Percentiles rank a stretch among this genome's conserved stretches.
phyloP scores from a whole-genome alignment of 148 eudicot genomes.

The Linanthus parryae region DNA sequence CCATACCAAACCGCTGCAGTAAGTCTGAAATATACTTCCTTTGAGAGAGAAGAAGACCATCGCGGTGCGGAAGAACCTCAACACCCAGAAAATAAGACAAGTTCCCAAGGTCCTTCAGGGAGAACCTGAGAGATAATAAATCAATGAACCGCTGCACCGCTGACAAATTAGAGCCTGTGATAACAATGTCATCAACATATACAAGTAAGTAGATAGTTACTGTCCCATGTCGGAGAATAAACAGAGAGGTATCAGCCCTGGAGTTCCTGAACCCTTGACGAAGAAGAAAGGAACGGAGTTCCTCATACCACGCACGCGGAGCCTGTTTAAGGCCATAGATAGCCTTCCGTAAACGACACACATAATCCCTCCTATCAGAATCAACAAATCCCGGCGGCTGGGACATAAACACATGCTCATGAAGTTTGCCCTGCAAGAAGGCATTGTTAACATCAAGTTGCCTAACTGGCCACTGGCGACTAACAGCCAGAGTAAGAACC shows the following conservation, averaged over 20 bases:
- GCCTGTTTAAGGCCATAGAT: background rate
- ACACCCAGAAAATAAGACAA: background rate
- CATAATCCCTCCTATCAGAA: background rate
- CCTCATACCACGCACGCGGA: background rate
- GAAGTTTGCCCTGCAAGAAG: background rate
- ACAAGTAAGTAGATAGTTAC: background rate
- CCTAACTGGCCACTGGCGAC: background rate
- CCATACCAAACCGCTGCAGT: background rate
- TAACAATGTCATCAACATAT: background rate
- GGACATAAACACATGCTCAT: background rate
- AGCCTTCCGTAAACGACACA: background rate
- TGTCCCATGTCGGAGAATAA: background rate
- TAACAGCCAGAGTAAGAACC: background rate
- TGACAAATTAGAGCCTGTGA: background rate
- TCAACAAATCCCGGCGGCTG: background rate
- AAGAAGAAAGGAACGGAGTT: background rate
- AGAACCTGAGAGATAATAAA: background rate
- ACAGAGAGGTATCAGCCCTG: background rate
- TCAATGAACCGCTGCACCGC: background rate
- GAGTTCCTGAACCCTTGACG: background rate
- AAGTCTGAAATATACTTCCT: background rate
- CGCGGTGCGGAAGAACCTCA: background rate
- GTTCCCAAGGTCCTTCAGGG: background rate
- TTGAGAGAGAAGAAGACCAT: background rate
- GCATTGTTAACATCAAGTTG: constrained; percentile 3